Conservation (phyloP, 2,329 filamentous ascomycete genomes). For the Fusarium staphyleae region DNA sequence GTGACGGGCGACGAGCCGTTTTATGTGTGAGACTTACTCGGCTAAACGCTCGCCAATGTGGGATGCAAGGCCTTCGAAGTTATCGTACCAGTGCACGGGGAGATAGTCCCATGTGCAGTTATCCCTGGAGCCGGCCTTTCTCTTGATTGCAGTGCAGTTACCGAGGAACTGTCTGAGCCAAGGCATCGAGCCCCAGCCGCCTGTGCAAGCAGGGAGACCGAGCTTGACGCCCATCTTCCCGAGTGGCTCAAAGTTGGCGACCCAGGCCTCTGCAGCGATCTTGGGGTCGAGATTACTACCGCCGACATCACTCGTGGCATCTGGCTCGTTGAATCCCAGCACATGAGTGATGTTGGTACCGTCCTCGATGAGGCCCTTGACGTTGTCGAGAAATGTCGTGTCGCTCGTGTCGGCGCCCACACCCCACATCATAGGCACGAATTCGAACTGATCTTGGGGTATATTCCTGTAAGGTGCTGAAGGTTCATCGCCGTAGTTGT, state of each 20-base stretch:
- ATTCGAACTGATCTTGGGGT: slow-evolving; percentile 67
- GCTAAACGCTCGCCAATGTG: slow-evolving; percentile 63
- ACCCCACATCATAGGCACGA: slow-evolving; percentile 85
- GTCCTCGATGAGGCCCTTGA: slow-evolving; percentile 60
- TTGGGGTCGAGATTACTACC: slow-evolving; percentile 68
- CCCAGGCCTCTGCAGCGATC: slow-evolving; percentile 72
- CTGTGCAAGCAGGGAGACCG: slow-evolving; percentile 75
- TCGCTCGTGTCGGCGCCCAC: slow-evolving; percentile 55
- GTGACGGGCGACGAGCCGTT: not conserved
- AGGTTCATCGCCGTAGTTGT: slow-evolving; percentile 73
- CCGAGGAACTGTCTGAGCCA: slow-evolving; percentile 74
- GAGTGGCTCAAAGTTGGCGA: slow-evolving; percentile 74
- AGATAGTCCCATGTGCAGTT: slow-evolving; percentile 70
- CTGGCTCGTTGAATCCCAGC: slow-evolving; percentile 82
- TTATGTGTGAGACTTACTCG: slow-evolving; percentile 40
- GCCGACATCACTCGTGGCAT: slow-evolving; percentile 61
- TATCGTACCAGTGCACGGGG: slow-evolving; percentile 73
- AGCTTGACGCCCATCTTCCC: slow-evolving; percentile 68
- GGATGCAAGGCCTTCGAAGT: slow-evolving; percentile 71
- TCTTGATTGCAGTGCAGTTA: slow-evolving; percentile 68
- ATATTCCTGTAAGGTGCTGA: slow-evolving; percentile 58
- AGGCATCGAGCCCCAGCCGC: slow-evolving; percentile 62
- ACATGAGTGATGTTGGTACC: slow-evolving; percentile 70
- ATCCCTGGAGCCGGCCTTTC: slow-evolving; percentile 43
- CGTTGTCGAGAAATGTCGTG: slow-evolving; percentile 66